Base-by-base conservation (phyloP, 1,284 basidiomycete species). In the Ustilago bromivora region DNA sequence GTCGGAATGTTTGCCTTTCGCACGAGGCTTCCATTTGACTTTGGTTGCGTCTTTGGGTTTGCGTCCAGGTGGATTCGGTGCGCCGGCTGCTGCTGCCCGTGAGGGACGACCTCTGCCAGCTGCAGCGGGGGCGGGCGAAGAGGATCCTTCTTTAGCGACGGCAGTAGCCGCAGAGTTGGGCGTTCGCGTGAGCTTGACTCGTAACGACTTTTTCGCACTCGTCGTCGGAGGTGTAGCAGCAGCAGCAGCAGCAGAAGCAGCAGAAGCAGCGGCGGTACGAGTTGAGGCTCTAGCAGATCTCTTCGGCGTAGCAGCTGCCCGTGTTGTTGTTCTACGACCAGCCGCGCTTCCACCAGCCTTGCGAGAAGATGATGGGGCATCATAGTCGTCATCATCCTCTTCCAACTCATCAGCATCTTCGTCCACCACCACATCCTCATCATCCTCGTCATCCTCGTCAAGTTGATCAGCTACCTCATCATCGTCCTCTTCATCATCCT, bases 341-440 rank as follows among this genome's bases (percentile, higher is more conserved):
- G 55, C 11, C 31, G 34, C 43, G 2, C 52, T 62, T 47, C 28
- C 47, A 23, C 52, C 56, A 17, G 34, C 53, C 34, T 60, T 28
- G 13, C 59, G 56, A 13, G 53, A 64, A n/a, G 51, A 61, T 13
- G 71, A 71, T 10, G 71, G 71, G 9, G 66, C 78, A 35, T 85
- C 68, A 17, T 75, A 63, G 51, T 80, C 79, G 12, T 86, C 85
- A 43, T 82, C 80, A n/a, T 81, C 69, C 4, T 72, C 71, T 53
- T 77, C 76, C 2, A 68, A 86, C 19, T 78, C 87, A 41, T 85
- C 86, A 34, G 82, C 82, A 4, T 83, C 71, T 1, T 78, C 80
- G 4, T 77, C 82, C 1, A 80, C 79, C 35, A 64, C 74, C 12
- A 80, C 85, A 10, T 80, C 76, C 35, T 82, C 83, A 47, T 84